Conservation (phyloP, 345 rosid genomes). For the Chamaenerion angustifolium region DNA sequence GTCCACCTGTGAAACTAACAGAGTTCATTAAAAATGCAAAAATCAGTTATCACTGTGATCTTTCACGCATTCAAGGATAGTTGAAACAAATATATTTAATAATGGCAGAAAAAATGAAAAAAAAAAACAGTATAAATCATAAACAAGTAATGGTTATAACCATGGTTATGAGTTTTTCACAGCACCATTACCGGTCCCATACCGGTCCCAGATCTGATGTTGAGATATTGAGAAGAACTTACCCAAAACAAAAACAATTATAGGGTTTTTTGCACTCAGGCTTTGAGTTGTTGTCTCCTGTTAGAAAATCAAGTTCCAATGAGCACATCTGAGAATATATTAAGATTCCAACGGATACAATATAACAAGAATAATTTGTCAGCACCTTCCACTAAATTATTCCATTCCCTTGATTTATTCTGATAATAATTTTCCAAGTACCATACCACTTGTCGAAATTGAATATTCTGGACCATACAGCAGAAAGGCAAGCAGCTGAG, state of each 20-base stretch:
- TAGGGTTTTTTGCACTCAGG: conserved; percentile 42
- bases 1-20: conserved; percentile 53
- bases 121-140: not conserved
- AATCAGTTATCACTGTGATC: not conserved
- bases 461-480: not conserved
- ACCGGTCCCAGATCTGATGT: no score
- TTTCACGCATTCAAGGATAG: no score
- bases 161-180: no score
- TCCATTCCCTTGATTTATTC: not conserved
- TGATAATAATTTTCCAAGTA: not conserved
- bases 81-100: not conserved
- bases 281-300: conserved; percentile 35
- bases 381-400: not conserved
- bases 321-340: conserved; percentile 1
- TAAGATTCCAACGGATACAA: not conserved
- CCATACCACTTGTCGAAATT: not conserved
- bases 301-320: conserved; percentile 5
- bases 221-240: conserved; percentile 4
- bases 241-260: conserved; percentile 86
- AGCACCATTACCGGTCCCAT: no score
- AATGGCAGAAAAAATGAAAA: not conserved
- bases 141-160: no score
- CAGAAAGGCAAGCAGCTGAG: no score
- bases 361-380: conserved; percentile 1
- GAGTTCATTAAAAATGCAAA: not conserved